phyloP scores from a whole-genome alignment of 768 basidiomycete species.

The Terana coerulea region DNA sequence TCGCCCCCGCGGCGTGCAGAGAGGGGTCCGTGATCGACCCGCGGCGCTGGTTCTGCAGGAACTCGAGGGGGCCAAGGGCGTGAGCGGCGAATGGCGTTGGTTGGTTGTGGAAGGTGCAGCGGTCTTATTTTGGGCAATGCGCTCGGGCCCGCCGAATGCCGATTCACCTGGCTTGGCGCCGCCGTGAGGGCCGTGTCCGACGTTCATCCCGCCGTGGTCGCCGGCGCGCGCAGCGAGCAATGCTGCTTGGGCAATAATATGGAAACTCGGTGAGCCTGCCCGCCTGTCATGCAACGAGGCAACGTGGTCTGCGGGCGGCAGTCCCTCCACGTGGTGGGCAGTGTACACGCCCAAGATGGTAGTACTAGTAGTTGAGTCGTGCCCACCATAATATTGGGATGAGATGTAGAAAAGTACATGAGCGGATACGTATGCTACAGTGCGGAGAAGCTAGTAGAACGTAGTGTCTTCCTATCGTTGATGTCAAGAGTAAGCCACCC shows the following conservation, averaged over 20 bases:
- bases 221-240: slow-evolving; percentile 15
- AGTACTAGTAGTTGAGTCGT: no score
- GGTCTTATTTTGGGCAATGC: slow-evolving; percentile 24
- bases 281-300: slow-evolving; percentile 10
- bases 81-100: slow-evolving; percentile 47
- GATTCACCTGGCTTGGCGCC: slow-evolving; percentile 9
- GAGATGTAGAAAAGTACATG: no score
- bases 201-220: slow-evolving; percentile 12
- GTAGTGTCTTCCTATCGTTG: slow-evolving; percentile 33
- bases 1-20: slow-evolving; percentile 54
- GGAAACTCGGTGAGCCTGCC: slow-evolving; percentile 12
- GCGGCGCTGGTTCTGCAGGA: slow-evolving; percentile 75
- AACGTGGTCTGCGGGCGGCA: slow-evolving; percentile 15
- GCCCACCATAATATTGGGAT: no score
- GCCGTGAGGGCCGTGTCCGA: slow-evolving; percentile 1
- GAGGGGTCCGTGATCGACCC: slow-evolving; percentile 87
- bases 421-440: no score
- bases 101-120: slow-evolving; percentile 22
- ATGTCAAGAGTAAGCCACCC: slow-evolving; percentile 40
- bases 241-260: slow-evolving; percentile 10
- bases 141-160: slow-evolving; percentile 18
- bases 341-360: slow-evolving; percentile 3
- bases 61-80: slow-evolving; percentile 69
- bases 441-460: slow-evolving; percentile 21
- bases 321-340: slow-evolving; percentile 12